Conservation (phyloP, 2,329 filamentous ascomycete species). For the Ophiostoma novo-ulmi region DNA sequence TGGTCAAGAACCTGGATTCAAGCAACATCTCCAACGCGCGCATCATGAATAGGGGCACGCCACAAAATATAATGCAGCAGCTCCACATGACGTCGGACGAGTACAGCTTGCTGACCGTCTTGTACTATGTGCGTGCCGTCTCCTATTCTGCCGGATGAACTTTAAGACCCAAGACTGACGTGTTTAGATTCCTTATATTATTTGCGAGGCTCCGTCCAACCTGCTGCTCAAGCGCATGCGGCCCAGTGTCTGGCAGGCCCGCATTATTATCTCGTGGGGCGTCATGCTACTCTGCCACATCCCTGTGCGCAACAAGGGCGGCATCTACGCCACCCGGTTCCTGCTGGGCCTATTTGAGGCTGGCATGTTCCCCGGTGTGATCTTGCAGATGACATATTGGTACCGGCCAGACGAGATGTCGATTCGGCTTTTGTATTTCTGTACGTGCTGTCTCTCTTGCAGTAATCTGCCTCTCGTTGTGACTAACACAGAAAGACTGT, state of each 20-base stretch:
- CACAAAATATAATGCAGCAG: slow-evolving; percentile 40
- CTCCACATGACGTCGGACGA: slow-evolving; percentile 39
- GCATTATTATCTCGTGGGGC: slow-evolving; percentile 64
- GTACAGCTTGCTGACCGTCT: slow-evolving; percentile 38
- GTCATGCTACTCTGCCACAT: slow-evolving; percentile 49
- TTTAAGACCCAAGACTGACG: not conserved
- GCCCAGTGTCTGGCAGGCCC: slow-evolving; percentile 68
- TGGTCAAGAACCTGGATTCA: slow-evolving; percentile 40
- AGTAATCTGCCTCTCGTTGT: not conserved
- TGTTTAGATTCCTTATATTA: slow-evolving; percentile 57
- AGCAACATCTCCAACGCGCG: slow-evolving; percentile 41
- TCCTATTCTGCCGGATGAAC: not conserved
- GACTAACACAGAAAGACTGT: slow-evolving; percentile 32
- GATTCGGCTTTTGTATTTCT: slow-evolving; percentile 43
- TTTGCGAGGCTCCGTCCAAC: slow-evolving; percentile 74
- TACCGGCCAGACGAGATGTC: slow-evolving; percentile 46
- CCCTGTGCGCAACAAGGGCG: slow-evolving; percentile 45
- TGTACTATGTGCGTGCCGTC: slow-evolving; percentile 38
- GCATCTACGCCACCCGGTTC: slow-evolving; percentile 48
- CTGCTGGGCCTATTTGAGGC: slow-evolving; percentile 62
- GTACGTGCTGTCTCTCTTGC: slow-evolving; percentile 30
- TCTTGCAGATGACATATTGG: slow-evolving; percentile 44
- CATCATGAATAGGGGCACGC: slow-evolving; percentile 41
- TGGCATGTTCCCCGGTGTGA: slow-evolving; percentile 60
- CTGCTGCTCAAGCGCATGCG: slow-evolving; percentile 67